These are phyloP conservation scores for Stagonosporopsis tanaceti DNA, from an alignment of 2,329 filamentous ascomycete genomes.

Conservation along the genomic window DNA sequence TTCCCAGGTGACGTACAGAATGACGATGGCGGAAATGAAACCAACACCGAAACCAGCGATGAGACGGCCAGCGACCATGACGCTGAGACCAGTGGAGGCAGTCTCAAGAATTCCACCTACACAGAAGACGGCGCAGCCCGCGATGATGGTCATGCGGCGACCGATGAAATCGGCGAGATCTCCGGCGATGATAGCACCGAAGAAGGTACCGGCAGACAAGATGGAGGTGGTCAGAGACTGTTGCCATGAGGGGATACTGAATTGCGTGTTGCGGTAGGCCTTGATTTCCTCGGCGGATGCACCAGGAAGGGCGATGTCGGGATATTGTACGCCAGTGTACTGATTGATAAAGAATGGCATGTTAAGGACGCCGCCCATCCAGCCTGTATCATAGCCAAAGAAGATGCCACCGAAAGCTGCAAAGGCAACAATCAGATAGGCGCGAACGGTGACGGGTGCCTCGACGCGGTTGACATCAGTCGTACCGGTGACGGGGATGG, in stretches of 20 bases:
- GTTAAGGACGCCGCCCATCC: slow-evolving; percentile 72
- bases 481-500: slow-evolving; percentile 47
- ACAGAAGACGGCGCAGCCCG: slow-evolving; percentile 68
- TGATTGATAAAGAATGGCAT: slow-evolving; percentile 52
- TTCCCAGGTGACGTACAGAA: slow-evolving; percentile 53
- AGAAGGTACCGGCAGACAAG: slow-evolving; percentile 78
- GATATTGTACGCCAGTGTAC: slow-evolving; percentile 45
- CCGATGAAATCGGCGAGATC: slow-evolving; percentile 71
- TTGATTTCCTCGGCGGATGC: slow-evolving; percentile 65
- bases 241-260: slow-evolving; percentile 43
- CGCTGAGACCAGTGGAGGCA: slow-evolving; percentile 65
- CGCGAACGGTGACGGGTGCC: slow-evolving; percentile 58
- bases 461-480: slow-evolving; percentile 65
- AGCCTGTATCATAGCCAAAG: slow-evolving; percentile 82
- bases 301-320: slow-evolving; percentile 50
- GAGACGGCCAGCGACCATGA: slow-evolving; percentile 75
- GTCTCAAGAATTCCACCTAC: slow-evolving; percentile 66
- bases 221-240: slow-evolving; percentile 75
- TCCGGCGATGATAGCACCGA: slow-evolving; percentile 68
- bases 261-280: slow-evolving; percentile 65
- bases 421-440: slow-evolving; percentile 58
- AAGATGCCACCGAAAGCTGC: slow-evolving; percentile 63
- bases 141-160: slow-evolving; percentile 69
- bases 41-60: slow-evolving; percentile 79
- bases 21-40: slow-evolving; percentile 70